Percentiles rank a stretch among this genome's conserved stretches.
These are phyloP conservation scores for Crotalaria pallida DNA, from an alignment of 306 rosid species.

Conservation along the genomic window DNA sequence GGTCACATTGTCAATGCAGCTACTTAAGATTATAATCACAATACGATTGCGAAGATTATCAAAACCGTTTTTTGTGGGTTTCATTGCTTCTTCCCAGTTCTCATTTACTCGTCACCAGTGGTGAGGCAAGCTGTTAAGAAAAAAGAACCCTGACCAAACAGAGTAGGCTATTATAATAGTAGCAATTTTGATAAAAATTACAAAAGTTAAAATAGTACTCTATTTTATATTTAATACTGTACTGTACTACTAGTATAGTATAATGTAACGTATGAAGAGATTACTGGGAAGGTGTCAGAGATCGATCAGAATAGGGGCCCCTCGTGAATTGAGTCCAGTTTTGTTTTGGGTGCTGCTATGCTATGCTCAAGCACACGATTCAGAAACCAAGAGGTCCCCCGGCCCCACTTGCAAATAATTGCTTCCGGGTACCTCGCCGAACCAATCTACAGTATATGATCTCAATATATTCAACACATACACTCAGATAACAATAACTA, in stretches of 20 bases:
- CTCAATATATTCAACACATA: background rate
- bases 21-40: no score
- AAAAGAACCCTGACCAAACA: constrained; percentile 8
- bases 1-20: no score
- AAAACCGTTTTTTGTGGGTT: no score
- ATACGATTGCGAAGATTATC: no score
- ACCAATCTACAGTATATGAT: no score
- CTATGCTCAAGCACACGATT: background rate
- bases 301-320: constrained; percentile 38
- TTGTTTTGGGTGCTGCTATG: background rate
- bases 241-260: background rate
- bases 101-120: background rate
- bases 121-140: constrained; percentile 8
- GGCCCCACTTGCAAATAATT: constrained; percentile 41
- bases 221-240: no score
- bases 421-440: constrained; percentile 35
- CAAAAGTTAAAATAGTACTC: background rate
- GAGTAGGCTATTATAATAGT: background rate
- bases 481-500: background rate
- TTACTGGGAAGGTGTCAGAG: constrained; percentile 24
- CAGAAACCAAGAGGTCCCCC: background rate
- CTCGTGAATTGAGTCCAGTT: constrained; percentile 41
- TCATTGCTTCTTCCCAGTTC: background rate
- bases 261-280: constrained; percentile 4
- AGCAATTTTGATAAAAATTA: background rate